These are phyloP conservation scores for Tolypocladium ovalisporum DNA, from an alignment of 2,329 filamentous ascomycete species.

Conservation along the genomic window DNA sequence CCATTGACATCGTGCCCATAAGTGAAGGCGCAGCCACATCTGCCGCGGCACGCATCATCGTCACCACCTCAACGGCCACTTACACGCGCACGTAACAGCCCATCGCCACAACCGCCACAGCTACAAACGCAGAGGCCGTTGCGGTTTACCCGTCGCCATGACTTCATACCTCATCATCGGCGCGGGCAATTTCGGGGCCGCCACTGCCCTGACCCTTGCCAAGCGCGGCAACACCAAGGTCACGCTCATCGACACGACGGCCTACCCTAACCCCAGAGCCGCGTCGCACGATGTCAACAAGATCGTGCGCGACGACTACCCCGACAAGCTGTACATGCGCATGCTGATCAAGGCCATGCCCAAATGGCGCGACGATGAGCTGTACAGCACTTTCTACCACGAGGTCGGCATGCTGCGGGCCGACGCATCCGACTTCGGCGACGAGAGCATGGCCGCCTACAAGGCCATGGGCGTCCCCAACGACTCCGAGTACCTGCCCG, in stretches of 20 bases:
- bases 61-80: neutral
- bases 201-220: constrained; percentile 26
- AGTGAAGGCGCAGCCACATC: neutral
- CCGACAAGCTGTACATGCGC: constrained; percentile 26
- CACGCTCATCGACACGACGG: constrained; percentile 24
- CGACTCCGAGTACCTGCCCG: constrained; percentile 26
- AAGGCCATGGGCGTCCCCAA: constrained; percentile 26
- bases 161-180: constrained; percentile 25
- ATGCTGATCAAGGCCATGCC: constrained; percentile 29
- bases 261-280: constrained; percentile 25
- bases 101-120: neutral
- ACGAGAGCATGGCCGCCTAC: constrained; percentile 29
- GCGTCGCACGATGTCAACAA: constrained; percentile 37
- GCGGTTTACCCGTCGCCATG: constrained; percentile 1
- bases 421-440: constrained; percentile 29
- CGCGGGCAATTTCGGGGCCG: constrained; percentile 32
- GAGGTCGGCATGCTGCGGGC: constrained; percentile 42
- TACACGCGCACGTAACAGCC: neutral
- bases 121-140: neutral
- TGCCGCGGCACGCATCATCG: neutral
- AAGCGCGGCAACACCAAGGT: constrained; percentile 17
- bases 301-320: constrained; percentile 31
- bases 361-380: constrained; percentile 28
- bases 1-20: neutral
- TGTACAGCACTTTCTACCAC: constrained; percentile 45